Conservation (phyloP, 2,329 filamentous ascomycete species). For the Botrytis elliptica region DNA sequence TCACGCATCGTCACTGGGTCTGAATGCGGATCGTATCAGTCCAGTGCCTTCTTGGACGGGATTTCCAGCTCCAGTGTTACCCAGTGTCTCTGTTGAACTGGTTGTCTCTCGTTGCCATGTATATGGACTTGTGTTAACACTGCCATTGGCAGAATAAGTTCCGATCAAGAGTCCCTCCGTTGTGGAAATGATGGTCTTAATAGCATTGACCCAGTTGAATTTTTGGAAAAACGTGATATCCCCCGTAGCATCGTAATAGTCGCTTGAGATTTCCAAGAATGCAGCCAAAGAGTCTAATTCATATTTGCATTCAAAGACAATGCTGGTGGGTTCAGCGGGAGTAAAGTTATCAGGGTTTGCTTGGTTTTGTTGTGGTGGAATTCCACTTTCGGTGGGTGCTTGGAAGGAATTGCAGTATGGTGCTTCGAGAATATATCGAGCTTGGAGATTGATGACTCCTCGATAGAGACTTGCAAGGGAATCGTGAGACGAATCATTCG, state of each 20-base stretch:
- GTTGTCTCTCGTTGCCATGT: constrained; percentile 74
- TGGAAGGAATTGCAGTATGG: constrained; percentile 94
- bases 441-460: constrained; percentile 70
- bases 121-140: constrained; percentile 61
- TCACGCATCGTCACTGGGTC: constrained; percentile 82
- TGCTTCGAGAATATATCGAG: constrained; percentile 63
- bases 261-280: constrained; percentile 77
- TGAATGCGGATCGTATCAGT: constrained; percentile 81
- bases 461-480: constrained; percentile 67
- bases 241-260: constrained; percentile 73
- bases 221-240: constrained; percentile 73
- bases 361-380: constrained; percentile 57
- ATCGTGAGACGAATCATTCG: constrained; percentile 51
- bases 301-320: constrained; percentile 95
- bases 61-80: constrained; percentile 73
- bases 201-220: constrained; percentile 68
- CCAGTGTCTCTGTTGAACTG: constrained; percentile 76
- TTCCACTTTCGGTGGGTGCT: constrained; percentile 72
- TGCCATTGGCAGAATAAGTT: constrained; percentile 65
- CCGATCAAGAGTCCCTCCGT: constrained; percentile 69
- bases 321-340: constrained; percentile 66
- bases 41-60: constrained; percentile 74
- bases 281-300: constrained; percentile 88
- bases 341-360: constrained; percentile 61
- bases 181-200: constrained; percentile 67